Percentiles rank a stretch among this genome's conserved stretches.
These are phyloP conservation scores for Neoboletus brunneissimus DNA, from an alignment of 768 basidiomycete genomes.

Conservation along the genomic window DNA sequence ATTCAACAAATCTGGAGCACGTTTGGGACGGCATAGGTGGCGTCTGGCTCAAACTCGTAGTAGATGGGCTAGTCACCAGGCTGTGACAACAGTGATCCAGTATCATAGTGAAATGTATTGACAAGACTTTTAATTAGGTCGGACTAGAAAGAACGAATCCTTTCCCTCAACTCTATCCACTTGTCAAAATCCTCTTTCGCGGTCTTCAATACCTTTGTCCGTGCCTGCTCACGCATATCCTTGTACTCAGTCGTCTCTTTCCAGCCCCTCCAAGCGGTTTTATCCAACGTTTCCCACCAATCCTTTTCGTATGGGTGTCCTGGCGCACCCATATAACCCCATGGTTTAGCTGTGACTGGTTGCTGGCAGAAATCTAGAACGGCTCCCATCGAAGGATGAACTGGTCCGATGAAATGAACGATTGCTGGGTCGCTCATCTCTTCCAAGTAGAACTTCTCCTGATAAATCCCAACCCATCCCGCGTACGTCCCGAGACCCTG, in stretches of 20 bases:
- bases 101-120: too few species aligned
- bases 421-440: not conserved
- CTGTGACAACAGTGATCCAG: not conserved
- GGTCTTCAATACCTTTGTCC: not conserved
- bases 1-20: too few species aligned
- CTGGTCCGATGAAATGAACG: not conserved
- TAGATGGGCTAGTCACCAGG: not conserved
- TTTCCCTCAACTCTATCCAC: not conserved
- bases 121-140: not conserved
- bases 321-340: constrained; percentile 53
- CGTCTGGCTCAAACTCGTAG: not conserved
- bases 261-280: constrained; percentile 41
- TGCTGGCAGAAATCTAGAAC: not conserved
- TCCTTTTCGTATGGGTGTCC: constrained; percentile 45
- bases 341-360: constrained; percentile 43
- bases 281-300: constrained; percentile 44
- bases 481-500: not conserved
- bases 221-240: not conserved
- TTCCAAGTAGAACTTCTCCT: not conserved
- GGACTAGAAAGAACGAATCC: not conserved
- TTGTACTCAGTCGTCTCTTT: constrained; percentile 11
- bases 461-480: not conserved
- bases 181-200: not conserved
- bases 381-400: not conserved
- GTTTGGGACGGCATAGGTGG: too few species aligned